Evolutionary conservation across 805 yeast genomes (phyloP).

Genomic region (Starmerella gropengiesseri): DNA sequence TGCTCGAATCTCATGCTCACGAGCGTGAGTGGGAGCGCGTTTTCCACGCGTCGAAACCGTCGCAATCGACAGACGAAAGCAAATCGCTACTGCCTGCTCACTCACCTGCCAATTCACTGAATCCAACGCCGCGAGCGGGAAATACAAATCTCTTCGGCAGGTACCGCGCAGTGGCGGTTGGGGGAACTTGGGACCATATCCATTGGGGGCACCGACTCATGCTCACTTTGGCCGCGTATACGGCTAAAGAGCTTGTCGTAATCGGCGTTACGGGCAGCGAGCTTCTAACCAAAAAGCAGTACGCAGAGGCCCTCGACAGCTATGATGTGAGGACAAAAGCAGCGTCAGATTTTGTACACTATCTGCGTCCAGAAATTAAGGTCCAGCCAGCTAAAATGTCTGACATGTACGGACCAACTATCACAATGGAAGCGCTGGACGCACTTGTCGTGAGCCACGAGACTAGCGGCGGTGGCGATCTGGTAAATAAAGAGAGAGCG

Average conservation of each 20-base stretch:
- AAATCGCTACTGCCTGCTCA: not conserved
- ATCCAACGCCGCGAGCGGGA: no score
- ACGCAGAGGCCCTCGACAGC: slow-evolving; percentile 49
- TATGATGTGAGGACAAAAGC: slow-evolving; percentile 40
- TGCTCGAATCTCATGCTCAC: not conserved
- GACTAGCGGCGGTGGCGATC: slow-evolving; percentile 60
- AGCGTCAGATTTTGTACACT: slow-evolving; percentile 41
- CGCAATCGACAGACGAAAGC: not conserved
- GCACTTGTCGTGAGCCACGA: slow-evolving; percentile 75
- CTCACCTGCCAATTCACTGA: no score
- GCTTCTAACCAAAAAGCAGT: slow-evolving; percentile 64
- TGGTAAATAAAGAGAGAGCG: slow-evolving; percentile 54
- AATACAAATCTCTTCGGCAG: not conserved
- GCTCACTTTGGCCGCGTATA: slow-evolving; percentile 57
- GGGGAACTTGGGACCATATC: slow-evolving; percentile 94
- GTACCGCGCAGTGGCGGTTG: slow-evolving; percentile 41
- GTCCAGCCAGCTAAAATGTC: slow-evolving; percentile 52
- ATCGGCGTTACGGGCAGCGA: slow-evolving; percentile 77
- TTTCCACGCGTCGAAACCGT: not conserved
- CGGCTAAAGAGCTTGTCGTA: slow-evolving; percentile 46
- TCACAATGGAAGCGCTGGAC: slow-evolving; percentile 57
- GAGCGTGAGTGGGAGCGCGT: slow-evolving; percentile 3
- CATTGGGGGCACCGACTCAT: slow-evolving; percentile 92
- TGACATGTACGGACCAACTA: slow-evolving; percentile 94
- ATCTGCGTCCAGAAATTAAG: slow-evolving; percentile 37